These are phyloP conservation scores for Nicotiana knightiana DNA, from an alignment of 257 asterid genomes.

Conservation along the genomic window DNA sequence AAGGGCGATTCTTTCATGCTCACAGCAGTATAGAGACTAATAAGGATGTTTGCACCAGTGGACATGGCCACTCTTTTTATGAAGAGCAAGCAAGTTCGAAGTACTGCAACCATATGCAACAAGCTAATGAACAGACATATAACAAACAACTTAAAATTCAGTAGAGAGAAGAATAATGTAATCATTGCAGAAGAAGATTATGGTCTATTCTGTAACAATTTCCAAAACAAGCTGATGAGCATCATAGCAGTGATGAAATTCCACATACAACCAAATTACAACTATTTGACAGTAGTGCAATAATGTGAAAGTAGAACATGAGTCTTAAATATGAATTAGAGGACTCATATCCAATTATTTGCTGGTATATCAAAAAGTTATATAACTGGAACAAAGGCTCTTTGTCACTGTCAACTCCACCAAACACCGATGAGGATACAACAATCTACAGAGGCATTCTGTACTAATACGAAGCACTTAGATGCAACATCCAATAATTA, in stretches of 20 bases:
- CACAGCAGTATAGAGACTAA: neutral
- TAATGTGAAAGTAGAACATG: neutral
- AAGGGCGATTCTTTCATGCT: neutral
- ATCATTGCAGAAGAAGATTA: neutral
- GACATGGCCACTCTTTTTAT: neutral
- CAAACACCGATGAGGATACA: neutral
- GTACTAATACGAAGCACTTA: neutral
- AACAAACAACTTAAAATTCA: neutral
- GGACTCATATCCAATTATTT: neutral
- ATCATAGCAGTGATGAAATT: neutral
- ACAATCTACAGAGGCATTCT: neutral
- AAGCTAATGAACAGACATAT: neutral
- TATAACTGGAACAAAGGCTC: neutral
- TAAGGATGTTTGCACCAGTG: neutral
- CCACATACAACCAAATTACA: neutral
- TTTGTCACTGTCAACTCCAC: neutral
- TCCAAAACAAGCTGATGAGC: neutral
- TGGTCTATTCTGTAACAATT: neutral
- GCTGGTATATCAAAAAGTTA: too few relatives aligned
- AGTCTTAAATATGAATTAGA: neutral
- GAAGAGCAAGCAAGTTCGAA: neutral
- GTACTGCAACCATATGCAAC: neutral
- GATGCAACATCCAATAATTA: neutral
- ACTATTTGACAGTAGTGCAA: neutral
- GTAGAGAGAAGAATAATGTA: neutral